Conservation (phyloP, 345 rosid genomes). For the Salix exigua region DNA sequence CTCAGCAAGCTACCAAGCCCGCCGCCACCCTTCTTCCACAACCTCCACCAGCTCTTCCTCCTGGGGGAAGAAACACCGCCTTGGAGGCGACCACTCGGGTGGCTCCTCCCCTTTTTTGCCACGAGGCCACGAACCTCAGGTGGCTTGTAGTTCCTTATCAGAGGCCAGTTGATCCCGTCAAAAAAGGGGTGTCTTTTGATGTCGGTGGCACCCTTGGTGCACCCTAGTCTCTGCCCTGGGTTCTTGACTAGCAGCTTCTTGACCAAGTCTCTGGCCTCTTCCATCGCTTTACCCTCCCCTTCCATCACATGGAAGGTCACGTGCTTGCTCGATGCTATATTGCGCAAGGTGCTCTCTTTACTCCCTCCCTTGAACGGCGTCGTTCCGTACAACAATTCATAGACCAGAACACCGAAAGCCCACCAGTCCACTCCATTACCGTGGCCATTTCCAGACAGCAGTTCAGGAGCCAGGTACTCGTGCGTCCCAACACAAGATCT, state of each 20-base stretch:
- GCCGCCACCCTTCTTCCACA: neutral
- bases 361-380: slow-evolving; percentile 79
- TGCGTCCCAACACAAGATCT: slow-evolving; percentile 94
- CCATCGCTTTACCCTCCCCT: slow-evolving; percentile 46
- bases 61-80: neutral
- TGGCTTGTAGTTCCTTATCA: slow-evolving; percentile 65
- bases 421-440: slow-evolving; percentile 98
- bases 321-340: slow-evolving; percentile 57
- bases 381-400: slow-evolving; percentile 79
- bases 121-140: slow-evolving; percentile 53
- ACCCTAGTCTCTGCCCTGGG: slow-evolving; percentile 65
- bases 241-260: slow-evolving; percentile 67
- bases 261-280: slow-evolving; percentile 68
- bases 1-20: neutral
- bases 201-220: slow-evolving; percentile 80
- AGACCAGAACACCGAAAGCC: slow-evolving; percentile 78
- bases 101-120: neutral
- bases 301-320: slow-evolving; percentile 53
- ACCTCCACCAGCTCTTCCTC: neutral
- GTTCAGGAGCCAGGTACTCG: slow-evolving; percentile 93
- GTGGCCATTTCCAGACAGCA: slow-evolving; percentile 85
- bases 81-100: neutral
- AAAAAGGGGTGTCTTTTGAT: slow-evolving; percentile 84
- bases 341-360: slow-evolving; percentile 80
- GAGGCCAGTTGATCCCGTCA: slow-evolving; percentile 73